These are phyloP conservation scores for Pinus tabuliformis DNA, from an alignment of 75 land plant genomes.

Conservation along the genomic window DNA sequence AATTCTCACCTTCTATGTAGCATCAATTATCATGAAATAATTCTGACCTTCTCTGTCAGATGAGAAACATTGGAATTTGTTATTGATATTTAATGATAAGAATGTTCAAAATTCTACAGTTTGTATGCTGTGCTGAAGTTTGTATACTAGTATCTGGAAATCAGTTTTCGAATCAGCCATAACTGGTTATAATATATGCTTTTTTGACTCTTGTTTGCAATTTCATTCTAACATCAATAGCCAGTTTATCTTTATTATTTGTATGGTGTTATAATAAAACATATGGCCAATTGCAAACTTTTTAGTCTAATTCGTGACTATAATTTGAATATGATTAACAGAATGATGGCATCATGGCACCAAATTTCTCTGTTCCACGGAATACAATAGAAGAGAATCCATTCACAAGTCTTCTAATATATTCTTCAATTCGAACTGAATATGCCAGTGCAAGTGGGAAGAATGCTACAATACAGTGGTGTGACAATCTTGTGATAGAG, in stretches of 20 bases:
- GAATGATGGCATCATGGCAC: conserved; percentile 66
- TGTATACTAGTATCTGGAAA: conserved; percentile 5
- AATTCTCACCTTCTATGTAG: too few species aligned
- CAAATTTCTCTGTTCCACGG: conserved; percentile 72
- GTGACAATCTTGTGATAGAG: conserved; percentile 73
- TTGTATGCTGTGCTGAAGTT: neutral
- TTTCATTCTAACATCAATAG: neutral
- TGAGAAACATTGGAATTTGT: too few species aligned
- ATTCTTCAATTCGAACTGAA: conserved; percentile 34
- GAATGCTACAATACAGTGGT: conserved; percentile 41
- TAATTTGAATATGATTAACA: conserved; percentile 19
- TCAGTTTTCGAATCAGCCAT: neutral
- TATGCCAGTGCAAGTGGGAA: conserved; percentile 1
- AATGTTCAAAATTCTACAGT: neutral
- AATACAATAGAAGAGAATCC: conserved; percentile 71
- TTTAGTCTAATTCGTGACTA: neutral
- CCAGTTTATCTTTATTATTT: neutral
- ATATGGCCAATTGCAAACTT: conserved; percentile 1
- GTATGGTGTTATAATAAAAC: neutral
- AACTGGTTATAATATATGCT: neutral
- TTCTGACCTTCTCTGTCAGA: too few species aligned
- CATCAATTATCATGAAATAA: too few species aligned
- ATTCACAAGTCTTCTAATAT: conserved; percentile 71
- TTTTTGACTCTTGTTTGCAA: neutral
- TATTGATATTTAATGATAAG: too few species aligned